Conservation (phyloP, 2,329 filamentous ascomycete species). For the Aspergillus vadensis region DNA sequence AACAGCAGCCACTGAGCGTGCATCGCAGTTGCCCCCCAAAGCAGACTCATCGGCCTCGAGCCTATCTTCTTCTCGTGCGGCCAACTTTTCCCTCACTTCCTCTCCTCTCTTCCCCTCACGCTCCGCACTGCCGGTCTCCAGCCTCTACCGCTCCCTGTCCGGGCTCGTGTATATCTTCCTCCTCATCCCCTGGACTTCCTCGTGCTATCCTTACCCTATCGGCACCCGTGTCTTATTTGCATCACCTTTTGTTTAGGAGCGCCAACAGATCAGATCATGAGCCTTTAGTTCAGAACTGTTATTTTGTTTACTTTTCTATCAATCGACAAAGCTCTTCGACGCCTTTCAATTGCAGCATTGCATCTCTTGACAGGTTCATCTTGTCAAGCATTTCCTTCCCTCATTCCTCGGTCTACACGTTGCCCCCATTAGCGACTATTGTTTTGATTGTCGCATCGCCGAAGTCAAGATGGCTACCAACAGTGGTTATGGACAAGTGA, state of each 20-base stretch:
- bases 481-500: slow-evolving; percentile 75
- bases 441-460: slow-evolving; percentile 16
- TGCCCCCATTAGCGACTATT: slow-evolving; percentile 13
- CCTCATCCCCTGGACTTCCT: slow-evolving; percentile 10
- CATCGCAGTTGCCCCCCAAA: slow-evolving; percentile 37
- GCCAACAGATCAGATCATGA: slow-evolving; percentile 30
- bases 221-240: slow-evolving; percentile 14
- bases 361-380: neutral
- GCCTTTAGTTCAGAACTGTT: slow-evolving; percentile 25
- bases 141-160: slow-evolving; percentile 1
- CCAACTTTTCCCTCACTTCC: slow-evolving; percentile 22
- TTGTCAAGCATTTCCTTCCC: neutral
- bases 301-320: slow-evolving; percentile 11
- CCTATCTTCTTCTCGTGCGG: slow-evolving; percentile 23
- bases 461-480: slow-evolving; percentile 50
- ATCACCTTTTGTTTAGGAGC: slow-evolving; percentile 16
- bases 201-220: slow-evolving; percentile 30
- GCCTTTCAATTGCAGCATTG: slow-evolving; percentile 15
- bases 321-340: slow-evolving; percentile 11
- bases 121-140: slow-evolving; percentile 15
- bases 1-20: slow-evolving; percentile 39
- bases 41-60: slow-evolving; percentile 32
- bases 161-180: slow-evolving; percentile 19
- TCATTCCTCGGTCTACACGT: slow-evolving; percentile 13
- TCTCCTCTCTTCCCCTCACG: slow-evolving; percentile 21